Evolutionary conservation across 106 monocot species (phyloP), one percentile per base, ranked within the genome.

Genomic region (Allium sativum): DNA sequence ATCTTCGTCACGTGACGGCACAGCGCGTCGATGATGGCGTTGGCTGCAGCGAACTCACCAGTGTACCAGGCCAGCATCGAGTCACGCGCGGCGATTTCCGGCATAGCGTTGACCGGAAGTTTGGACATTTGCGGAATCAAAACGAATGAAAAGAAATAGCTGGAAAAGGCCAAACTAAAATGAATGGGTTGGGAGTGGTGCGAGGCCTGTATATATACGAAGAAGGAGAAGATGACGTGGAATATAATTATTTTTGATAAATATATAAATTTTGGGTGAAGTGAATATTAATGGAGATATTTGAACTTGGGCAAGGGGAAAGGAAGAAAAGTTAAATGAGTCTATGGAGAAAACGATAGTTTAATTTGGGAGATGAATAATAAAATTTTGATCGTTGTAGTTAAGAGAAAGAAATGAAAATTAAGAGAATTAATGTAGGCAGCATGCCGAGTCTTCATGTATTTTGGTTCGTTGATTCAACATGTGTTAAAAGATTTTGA

Each of bases 11-110:
- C 75, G 61, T 91, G 91, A 9, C 41, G 50, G 75, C 85, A 83
- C 31, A 91, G 83, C 18, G 78, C 73, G 73, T 91, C 91, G 74
- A 91, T 91, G 74, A 91, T 83, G 10, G 91, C 91, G 82, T 92
- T 92, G 22, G 91, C 86, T 70, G 91, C 91, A 52, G 86, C 86
- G 61, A 86, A 92, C 77, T 86, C 91, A 19, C 82, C 78, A 15
- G 76, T 59, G 78, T 68, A 92, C 91, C 83, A 92, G 10, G 72
- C 77, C 42, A 91, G 77, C 65, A 91, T 80, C 56, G 85, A 70
- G 74, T 86, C 84, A 54, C 81, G 58, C 48, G 84, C 84, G 31
- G 65, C 50, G 71, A 76, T 68, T 55, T 82, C 85, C 48, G 79
- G 66, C 61, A 66, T 42, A 18, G 69, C 62, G 47, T 51, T 68